Conservation (phyloP, 192 early-diverging fungal species). For the Backusella parvicylindrica region DNA sequence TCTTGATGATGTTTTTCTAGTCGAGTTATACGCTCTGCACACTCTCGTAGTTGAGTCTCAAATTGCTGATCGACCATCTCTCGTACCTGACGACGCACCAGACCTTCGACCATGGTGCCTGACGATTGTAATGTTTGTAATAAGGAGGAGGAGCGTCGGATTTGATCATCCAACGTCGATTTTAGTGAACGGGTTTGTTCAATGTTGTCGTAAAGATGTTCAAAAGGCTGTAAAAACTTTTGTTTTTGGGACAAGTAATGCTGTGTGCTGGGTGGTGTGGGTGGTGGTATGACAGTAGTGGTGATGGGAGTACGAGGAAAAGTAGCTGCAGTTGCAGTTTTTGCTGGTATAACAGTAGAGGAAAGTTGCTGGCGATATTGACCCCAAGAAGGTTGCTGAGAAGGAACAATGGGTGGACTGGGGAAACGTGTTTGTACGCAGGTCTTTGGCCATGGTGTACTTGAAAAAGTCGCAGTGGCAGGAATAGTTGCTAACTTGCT, state of each 20-base stretch:
- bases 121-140: constrained; percentile 70
- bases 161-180: constrained; percentile 70
- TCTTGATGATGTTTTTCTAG: neutral
- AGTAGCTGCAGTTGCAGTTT: neutral
- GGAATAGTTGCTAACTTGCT: constrained; percentile 19
- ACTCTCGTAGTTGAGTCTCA: constrained; percentile 36
- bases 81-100: constrained; percentile 68
- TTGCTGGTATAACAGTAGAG: neutral
- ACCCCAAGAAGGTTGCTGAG: constrained; percentile 20
- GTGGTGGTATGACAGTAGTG: constrained; percentile 12
- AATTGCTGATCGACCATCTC: constrained; percentile 44
- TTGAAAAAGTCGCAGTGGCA: neutral
- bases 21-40: neutral
- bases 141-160: constrained; percentile 66
- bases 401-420: constrained; percentile 35
- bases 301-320: neutral
- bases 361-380: neutral
- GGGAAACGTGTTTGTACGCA: constrained; percentile 19
- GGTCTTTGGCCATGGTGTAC: constrained; percentile 4
- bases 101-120: constrained; percentile 71
- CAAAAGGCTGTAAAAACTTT: constrained; percentile 51
- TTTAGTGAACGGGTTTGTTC: constrained; percentile 59
- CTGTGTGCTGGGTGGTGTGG: constrained; percentile 32
- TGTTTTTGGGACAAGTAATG: constrained; percentile 41
- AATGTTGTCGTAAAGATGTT: constrained; percentile 49